A percentile compares a stretch with the other conserved stretches of the same genome.
phyloP scores from a whole-genome alignment of 345 rosid species.

The Conringia planisiliqua region DNA sequence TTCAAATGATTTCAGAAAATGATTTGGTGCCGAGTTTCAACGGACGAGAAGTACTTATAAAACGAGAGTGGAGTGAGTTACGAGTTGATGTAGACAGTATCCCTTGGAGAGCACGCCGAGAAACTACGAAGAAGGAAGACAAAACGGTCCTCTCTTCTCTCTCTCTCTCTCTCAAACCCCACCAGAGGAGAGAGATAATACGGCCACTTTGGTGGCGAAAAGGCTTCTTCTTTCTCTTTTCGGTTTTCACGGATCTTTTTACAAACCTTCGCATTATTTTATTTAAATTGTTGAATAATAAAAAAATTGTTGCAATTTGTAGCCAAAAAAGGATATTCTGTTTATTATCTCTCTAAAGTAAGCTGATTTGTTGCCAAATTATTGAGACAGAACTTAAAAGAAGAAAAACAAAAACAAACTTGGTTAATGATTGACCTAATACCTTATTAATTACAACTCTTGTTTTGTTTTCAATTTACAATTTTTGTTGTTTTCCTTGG shows the following conservation, averaged over 20 bases:
- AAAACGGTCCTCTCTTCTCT: constrained; percentile 7
- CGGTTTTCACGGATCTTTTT: background rate
- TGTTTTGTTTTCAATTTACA: too few species aligned
- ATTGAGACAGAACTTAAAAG: background rate
- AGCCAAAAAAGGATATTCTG: background rate
- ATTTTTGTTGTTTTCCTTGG: too few species aligned
- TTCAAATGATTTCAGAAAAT: background rate
- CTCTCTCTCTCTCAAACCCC: constrained; percentile 19
- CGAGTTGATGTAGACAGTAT: background rate
- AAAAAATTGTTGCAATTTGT: background rate
- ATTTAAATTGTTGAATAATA: background rate
- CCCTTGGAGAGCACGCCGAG: constrained; percentile 31
- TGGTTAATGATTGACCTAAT: background rate
- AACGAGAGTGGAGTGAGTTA: background rate
- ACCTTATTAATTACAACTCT: background rate
- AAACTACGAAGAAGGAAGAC: background rate
- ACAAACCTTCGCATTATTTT: background rate
- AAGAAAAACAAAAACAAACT: background rate
- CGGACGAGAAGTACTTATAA: constrained; percentile 2
- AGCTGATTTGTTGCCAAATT: background rate
- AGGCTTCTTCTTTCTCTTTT: background rate
- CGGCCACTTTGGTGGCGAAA: constrained; percentile 12
- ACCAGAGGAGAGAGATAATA: background rate
- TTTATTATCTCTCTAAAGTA: background rate
- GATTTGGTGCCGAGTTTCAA: background rate